Evolutionary conservation across 257 asterid species (phyloP), one percentile per base, ranked within the genome.

Genomic region (Sherardia arvensis): DNA sequence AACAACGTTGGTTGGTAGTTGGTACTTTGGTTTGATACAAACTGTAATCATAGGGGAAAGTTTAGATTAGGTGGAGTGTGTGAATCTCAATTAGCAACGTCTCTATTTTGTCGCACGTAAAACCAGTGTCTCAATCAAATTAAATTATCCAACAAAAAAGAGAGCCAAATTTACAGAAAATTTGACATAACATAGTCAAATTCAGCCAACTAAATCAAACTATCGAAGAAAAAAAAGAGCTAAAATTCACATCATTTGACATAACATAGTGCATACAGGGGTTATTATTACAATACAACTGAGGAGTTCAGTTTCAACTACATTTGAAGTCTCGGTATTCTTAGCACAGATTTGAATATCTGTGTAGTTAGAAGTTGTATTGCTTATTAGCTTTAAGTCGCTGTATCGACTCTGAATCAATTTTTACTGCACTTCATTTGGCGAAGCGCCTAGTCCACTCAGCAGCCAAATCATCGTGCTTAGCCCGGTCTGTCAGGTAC

Each of bases 361-460:
- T 14, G 21, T 1, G 25, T 29, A 17, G 17, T 58, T 58, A 40
- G 4, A 38, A 38, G 47, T 38, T 38, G 43, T 36, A 8, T 36
- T 36, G 15, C 43, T 36, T 36, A 36, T 36, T 36, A 9, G 9
- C 15, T 36, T 36, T 5, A 10, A 36, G 43, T n/a, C n/a, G n/a
- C n/a, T n/a, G n/a, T 36, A 36, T 36, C 43, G 18, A 38, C 47
- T 38, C 47, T 38, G 47, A 15, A 30, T 33, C 47, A 6, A 29
- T 25, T n/a, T 64, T 21, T 49, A 7, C 32, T 15, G 12, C 51
- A 30, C 3, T 45, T 74, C 74, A 89, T 79, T 76, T 85, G 30
- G 99, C 97, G 58, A 92, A 87, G 22, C 97, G 79, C 66, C 62
- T 75, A 22, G 95, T 89, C 97, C 99, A 89, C 75, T 92, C 87